These are phyloP conservation scores for Xylaria bambusicola DNA, from an alignment of 495 filamentous ascomycete species.

Conservation along the genomic window DNA sequence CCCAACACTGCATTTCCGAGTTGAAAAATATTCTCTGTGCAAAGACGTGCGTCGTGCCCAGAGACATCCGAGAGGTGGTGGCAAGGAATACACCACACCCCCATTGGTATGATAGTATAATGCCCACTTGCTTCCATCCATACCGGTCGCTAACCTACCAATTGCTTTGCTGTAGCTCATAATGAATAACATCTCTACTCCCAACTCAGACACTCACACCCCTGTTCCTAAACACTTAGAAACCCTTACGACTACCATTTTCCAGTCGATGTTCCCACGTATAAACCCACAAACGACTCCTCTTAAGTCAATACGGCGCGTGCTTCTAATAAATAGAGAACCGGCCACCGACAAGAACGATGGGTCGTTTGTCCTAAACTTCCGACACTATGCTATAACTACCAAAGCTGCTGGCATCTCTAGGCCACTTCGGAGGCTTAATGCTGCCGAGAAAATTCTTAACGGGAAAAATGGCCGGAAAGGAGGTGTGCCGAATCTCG, in stretches of 20 bases:
- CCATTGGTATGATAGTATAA: conserved; percentile 61
- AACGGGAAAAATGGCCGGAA: conserved; percentile 62
- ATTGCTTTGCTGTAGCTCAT: conserved; percentile 62
- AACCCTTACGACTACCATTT: conserved; percentile 87
- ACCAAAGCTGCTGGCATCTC: conserved; percentile 85
- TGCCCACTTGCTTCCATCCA: background rate
- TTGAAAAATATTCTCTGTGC: conserved; percentile 94
- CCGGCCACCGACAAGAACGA: conserved; percentile 53
- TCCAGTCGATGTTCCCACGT: conserved; percentile 94
- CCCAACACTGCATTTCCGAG: conserved; percentile 89
- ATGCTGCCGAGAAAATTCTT: conserved; percentile 77
- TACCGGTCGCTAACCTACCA: conserved; percentile 17
- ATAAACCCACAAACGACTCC: conserved; percentile 92
- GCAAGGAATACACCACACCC: conserved; percentile 78
- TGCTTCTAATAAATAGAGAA: conserved; percentile 88
- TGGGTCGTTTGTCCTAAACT: conserved; percentile 79
- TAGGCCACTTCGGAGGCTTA: conserved; percentile 76
- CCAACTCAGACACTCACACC: conserved; percentile 63
- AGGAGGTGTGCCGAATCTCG: conserved; percentile 80
- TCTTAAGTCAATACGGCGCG: conserved; percentile 81
- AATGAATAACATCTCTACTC: conserved; percentile 93
- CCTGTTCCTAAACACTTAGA: conserved; percentile 83
- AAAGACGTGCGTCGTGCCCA: conserved; percentile 82
- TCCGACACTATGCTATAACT: conserved; percentile 92
- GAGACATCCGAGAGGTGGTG: conserved; percentile 77